phyloP scores from a whole-genome alignment of 169 alveolate species.

The Perkinsus olseni region DNA sequence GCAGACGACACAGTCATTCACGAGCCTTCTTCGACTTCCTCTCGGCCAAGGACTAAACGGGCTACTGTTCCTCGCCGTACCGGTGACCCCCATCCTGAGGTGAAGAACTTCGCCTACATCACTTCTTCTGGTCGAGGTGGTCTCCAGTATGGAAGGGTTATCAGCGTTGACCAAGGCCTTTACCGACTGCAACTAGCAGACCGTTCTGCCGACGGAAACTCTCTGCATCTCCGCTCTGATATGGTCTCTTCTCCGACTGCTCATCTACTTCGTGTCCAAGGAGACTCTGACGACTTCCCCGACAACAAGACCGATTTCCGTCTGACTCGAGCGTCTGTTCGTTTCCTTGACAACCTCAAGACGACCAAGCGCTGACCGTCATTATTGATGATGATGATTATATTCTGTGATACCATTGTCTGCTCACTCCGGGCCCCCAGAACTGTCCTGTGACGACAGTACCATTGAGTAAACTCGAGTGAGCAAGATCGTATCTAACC shows the following conservation, averaged over 20 bases:
- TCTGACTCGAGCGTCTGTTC: background rate
- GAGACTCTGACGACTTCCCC: slow-evolving; percentile 1
- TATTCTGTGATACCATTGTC: background rate
- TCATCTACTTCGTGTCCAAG: background rate
- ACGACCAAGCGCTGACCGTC: background rate
- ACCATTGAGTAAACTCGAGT: background rate
- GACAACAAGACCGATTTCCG: background rate
- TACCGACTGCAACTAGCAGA: background rate
- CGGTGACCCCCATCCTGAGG: background rate
- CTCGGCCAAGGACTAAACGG: background rate
- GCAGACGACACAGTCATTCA: background rate
- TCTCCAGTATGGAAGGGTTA: background rate
- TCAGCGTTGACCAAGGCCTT: background rate
- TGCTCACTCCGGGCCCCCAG: slow-evolving; percentile 2
- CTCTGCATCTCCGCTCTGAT: background rate
- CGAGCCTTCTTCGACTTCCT: background rate
- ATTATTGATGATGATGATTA: background rate
- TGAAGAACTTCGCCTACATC: background rate
- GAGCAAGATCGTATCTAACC: background rate
- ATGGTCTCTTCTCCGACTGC: background rate
- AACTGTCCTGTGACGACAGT: background rate
- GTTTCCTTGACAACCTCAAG: background rate
- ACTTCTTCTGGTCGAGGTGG: background rate
- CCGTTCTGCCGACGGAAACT: background rate
- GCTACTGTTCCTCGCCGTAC: background rate